Percentiles rank a stretch among this genome's conserved stretches.
Conservation (phyloP, 441 rosid species). For the Brassica balearica region DNA sequence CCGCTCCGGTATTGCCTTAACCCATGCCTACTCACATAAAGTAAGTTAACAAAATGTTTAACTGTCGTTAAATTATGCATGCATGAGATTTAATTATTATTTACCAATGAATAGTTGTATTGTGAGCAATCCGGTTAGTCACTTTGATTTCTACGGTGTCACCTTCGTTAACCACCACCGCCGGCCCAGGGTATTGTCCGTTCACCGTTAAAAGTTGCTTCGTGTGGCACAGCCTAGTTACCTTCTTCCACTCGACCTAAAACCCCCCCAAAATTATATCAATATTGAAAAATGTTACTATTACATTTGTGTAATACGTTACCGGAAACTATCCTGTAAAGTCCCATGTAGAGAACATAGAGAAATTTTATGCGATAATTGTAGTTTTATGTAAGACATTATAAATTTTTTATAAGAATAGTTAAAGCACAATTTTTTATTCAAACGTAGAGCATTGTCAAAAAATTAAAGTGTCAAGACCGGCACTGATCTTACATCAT, state of each 20-base stretch:
- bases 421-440: too few relatives aligned
- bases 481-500: too few relatives aligned
- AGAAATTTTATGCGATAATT: too few relatives aligned
- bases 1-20: slow-evolving; percentile 62
- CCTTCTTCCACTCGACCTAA: slow-evolving; percentile 60
- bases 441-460: too few relatives aligned
- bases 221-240: slow-evolving; percentile 60
- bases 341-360: too few relatives aligned
- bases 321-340: neutral
- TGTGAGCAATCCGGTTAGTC: slow-evolving; percentile 52
- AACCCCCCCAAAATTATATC: neutral
- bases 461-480: too few relatives aligned
- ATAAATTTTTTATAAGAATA: too few relatives aligned
- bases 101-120: slow-evolving; percentile 69
- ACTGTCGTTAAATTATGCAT: slow-evolving; percentile 5
- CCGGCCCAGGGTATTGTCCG: slow-evolving; percentile 69
- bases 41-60: neutral
- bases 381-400: too few relatives aligned
- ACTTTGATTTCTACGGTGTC: slow-evolving; percentile 66
- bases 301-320: neutral
- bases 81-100: slow-evolving; percentile 23
- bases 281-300: neutral
- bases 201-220: slow-evolving; percentile 65
- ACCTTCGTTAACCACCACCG: slow-evolving; percentile 65
- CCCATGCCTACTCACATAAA: slow-evolving; percentile 59